Evolutionary conservation across 2,329 filamentous ascomycete genomes (phyloP).

Genomic region (Cladobotryum mycophilum): DNA sequence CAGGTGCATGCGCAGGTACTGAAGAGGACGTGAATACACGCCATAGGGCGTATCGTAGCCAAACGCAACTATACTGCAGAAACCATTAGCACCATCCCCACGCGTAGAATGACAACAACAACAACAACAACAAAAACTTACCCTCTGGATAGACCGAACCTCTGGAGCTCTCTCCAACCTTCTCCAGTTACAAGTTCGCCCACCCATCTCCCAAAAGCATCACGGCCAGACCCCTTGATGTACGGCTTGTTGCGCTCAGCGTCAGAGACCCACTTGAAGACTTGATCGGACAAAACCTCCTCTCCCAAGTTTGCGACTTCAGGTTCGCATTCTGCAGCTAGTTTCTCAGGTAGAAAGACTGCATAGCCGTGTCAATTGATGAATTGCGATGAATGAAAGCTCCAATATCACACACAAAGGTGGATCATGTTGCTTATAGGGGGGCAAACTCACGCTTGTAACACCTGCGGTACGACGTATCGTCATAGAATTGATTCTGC

Average conservation of each 20-base stretch:
- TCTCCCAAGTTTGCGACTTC: conserved; percentile 44
- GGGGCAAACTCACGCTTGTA: conserved; percentile 37
- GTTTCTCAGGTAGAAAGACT: conserved; percentile 44
- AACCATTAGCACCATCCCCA: background rate
- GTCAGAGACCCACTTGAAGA: conserved; percentile 55
- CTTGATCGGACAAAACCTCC: conserved; percentile 45
- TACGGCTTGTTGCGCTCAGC: conserved; percentile 60
- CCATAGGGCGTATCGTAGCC: conserved; percentile 51
- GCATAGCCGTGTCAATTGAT: background rate
- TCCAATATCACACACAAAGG: no score
- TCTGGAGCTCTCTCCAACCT: conserved; percentile 59
- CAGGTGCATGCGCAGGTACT: conserved; percentile 53
- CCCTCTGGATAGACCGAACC: conserved; percentile 52
- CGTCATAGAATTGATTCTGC: conserved; percentile 51
- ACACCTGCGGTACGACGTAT: conserved; percentile 45
- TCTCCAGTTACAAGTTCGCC: conserved; percentile 57
- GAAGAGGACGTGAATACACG: conserved; percentile 48
- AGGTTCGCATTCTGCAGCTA: conserved; percentile 33
- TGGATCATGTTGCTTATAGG: no score
- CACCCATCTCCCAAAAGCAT: conserved; percentile 55
- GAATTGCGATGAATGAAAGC: background rate
- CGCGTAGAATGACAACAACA: background rate
- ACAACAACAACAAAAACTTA: conserved; percentile 18
- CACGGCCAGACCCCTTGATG: conserved; percentile 48
- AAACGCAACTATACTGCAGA: conserved; percentile 45